phyloP scores from a whole-genome alignment of 1,139 yeast species.

The Yamadazyma pseudoaaseri region DNA sequence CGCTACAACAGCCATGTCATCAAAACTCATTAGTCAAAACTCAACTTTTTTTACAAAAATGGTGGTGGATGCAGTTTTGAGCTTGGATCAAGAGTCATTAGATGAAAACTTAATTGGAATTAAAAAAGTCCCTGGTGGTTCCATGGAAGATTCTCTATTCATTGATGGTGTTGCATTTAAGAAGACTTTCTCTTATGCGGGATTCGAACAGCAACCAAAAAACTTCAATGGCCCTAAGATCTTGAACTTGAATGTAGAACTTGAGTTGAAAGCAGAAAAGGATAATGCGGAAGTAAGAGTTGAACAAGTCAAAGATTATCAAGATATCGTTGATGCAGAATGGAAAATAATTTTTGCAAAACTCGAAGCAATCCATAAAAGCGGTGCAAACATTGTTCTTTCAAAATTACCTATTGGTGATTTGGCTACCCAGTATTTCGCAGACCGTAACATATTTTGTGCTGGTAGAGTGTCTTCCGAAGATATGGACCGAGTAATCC shows the following conservation, averaged over 20 bases:
- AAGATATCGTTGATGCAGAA: constrained; percentile 96
- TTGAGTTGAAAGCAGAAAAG: constrained; percentile 96
- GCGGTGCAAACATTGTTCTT: constrained; percentile 91
- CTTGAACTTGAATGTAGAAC: constrained; percentile 82
- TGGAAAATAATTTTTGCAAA: constrained; percentile 92
- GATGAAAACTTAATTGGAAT: constrained; percentile 92
- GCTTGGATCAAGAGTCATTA: constrained; percentile 79
- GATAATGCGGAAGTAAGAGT: constrained; percentile 99
- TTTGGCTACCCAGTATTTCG: constrained; percentile 95
- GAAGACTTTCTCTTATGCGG: constrained; percentile 95
- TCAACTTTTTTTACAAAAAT: constrained; percentile 87
- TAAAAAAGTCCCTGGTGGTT: constrained; percentile 95
- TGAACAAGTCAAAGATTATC: constrained; percentile 90
- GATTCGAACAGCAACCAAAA: constrained; percentile 98
- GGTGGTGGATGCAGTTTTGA: constrained; percentile 93
- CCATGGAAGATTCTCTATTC: constrained; percentile 88
- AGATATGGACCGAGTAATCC: constrained; percentile 88
- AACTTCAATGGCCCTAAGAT: constrained; percentile 76
- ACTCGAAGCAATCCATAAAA: constrained; percentile 72
- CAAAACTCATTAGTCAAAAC: constrained; percentile 85
- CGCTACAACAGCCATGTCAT: constrained; percentile 97
- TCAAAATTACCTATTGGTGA: constrained; percentile 98
- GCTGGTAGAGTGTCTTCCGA: constrained; percentile 92
- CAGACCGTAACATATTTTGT: constrained; percentile 93
- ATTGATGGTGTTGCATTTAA: constrained; percentile 96